A percentile compares a stretch with the other conserved stretches of the same genome.
phyloP scores from a whole-genome alignment of 306 rosid species.

The Corylus heterophylla region DNA sequence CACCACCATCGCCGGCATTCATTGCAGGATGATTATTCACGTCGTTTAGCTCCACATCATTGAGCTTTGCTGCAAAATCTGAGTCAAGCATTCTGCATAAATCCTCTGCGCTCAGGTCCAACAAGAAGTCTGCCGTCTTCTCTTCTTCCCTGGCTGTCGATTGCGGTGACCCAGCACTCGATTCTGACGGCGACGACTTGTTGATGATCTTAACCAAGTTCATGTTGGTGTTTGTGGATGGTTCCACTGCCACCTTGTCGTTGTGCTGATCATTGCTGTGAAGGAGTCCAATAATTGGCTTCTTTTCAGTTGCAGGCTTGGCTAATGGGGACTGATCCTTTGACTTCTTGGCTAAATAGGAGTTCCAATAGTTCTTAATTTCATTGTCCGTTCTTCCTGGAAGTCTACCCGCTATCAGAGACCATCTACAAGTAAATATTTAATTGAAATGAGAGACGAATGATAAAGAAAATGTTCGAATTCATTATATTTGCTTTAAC shows the following conservation, averaged over 20 bases:
- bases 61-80: not conserved
- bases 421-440: not conserved
- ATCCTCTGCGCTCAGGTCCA: not conserved
- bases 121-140: not conserved
- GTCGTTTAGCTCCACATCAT: not conserved
- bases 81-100: not conserved
- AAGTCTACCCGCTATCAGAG: not conserved
- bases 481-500: too few species aligned
- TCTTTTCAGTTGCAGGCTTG: not conserved
- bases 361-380: not conserved
- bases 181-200: not conserved
- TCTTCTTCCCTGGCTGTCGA: not conserved
- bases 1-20: too few species aligned
- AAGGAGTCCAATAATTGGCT: not conserved
- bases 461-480: too few species aligned
- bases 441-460: too few species aligned
- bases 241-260: not conserved
- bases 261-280: too few species aligned
- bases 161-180: not conserved
- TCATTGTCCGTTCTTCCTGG: too few species aligned
- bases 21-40: not conserved
- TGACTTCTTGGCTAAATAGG: constrained; percentile 3
- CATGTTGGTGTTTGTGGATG: not conserved
- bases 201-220: not conserved
- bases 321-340: not conserved